A percentile compares a stretch with the other conserved stretches of the same genome.
phyloP scores from a whole-genome alignment of 1,284 basidiomycete genomes.

The Austroboletus olivaceoglutinosus region DNA sequence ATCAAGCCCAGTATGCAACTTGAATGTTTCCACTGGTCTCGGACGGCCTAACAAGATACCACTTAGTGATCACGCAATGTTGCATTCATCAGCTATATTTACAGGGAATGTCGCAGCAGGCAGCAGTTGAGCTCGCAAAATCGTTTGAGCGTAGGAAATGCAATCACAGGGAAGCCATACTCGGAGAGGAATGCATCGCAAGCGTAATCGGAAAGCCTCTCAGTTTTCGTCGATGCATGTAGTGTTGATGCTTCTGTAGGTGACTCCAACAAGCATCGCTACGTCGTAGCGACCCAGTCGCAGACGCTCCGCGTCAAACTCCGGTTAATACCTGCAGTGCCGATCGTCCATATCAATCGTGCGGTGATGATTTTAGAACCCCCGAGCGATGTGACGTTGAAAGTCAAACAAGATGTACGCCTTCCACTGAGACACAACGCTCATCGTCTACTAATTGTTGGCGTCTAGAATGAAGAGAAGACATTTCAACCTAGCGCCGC shows the following conservation, averaged over 20 bases:
- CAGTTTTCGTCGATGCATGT: conserved; percentile 1
- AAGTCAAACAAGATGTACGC: conserved; percentile 63
- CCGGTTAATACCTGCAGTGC: conserved; percentile 74
- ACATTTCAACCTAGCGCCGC: conserved; percentile 47
- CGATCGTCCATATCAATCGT: conserved; percentile 85
- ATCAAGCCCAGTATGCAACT: conserved; percentile 81
- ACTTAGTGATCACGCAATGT: conserved; percentile 94
- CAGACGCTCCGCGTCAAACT: conserved; percentile 63
- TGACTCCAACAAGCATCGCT: conserved; percentile 86
- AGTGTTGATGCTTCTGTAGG: conserved; percentile 46
- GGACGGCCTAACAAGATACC: conserved; percentile 36
- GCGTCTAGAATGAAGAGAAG: conserved; percentile 52
- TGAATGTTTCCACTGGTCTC: conserved; percentile 6
- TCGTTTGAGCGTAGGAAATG: conserved; percentile 90
- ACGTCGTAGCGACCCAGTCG: conserved; percentile 82
- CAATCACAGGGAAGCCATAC: conserved; percentile 85
- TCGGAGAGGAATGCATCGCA: conserved; percentile 80
- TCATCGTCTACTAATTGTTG: conserved; percentile 2
- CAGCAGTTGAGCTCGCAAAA: conserved; percentile 85
- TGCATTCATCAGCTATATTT: conserved; percentile 89
- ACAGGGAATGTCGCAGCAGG: conserved; percentile 67
- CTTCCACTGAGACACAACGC: background rate
- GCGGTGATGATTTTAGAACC: conserved; percentile 90
- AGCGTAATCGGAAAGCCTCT: conserved; percentile 73
- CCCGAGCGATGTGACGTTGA: conserved; percentile 72